Conservation (phyloP, 768 basidiomycete species). For the Amyloporia xantha region DNA sequence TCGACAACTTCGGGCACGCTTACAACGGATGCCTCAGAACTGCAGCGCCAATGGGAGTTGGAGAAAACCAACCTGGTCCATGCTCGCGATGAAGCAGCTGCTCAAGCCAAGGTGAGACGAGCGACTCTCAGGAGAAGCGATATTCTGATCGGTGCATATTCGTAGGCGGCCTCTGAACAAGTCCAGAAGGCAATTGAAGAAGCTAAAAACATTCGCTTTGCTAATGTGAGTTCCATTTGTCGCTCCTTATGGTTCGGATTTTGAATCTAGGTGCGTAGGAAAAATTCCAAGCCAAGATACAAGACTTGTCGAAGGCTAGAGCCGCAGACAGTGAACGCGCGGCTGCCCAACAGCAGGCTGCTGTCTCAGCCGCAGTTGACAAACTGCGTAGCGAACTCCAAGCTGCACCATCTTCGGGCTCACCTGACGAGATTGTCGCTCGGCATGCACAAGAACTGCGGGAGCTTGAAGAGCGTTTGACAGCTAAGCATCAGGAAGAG, state of each 20-base stretch:
- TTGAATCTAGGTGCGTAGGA: constrained; percentile 35
- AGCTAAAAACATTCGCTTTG: constrained; percentile 16
- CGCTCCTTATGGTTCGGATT: background rate
- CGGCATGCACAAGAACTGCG: constrained; percentile 57
- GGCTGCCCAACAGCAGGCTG: constrained; percentile 37
- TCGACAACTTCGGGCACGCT: constrained; percentile 14
- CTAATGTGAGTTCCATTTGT: constrained; percentile 13
- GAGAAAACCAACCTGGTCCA: constrained; percentile 56
- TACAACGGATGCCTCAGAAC: constrained; percentile 21
- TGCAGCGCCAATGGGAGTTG: constrained; percentile 41
- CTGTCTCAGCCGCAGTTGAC: constrained; percentile 51
- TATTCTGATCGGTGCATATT: background rate
- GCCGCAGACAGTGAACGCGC: constrained; percentile 38
- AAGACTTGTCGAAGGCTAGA: constrained; percentile 45
- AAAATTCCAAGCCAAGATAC: constrained; percentile 51
- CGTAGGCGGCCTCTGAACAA: constrained; percentile 18
- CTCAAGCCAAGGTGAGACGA: constrained; percentile 47
- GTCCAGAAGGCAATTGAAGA: constrained; percentile 19
- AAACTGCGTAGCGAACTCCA: constrained; percentile 44
- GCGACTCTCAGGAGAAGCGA: background rate
- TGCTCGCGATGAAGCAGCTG: constrained; percentile 52
- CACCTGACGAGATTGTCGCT: constrained; percentile 36
- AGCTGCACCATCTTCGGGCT: constrained; percentile 19
- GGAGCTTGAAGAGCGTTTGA: constrained; percentile 46
- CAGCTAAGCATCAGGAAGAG: constrained; percentile 45